Evolutionary conservation across 345 rosid species (phyloP).

Genomic region (Geranium rotundifolium): DNA sequence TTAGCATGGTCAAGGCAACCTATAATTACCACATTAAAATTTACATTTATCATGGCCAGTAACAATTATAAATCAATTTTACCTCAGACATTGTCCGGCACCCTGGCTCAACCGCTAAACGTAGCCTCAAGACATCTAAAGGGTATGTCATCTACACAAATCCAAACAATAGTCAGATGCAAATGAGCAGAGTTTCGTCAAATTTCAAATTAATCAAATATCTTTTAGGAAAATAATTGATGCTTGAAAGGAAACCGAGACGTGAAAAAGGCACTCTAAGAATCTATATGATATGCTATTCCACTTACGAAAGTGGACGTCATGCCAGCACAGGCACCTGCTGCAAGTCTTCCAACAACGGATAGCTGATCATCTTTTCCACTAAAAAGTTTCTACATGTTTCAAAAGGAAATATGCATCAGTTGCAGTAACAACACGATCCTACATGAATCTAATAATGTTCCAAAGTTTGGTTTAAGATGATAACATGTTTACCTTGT

Average conservation of each 20-base stretch:
- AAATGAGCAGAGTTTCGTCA: not conserved
- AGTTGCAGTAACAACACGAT: not conserved
- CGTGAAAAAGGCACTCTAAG: not conserved
- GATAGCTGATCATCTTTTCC: slow-evolving; percentile 74
- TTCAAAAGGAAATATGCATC: slow-evolving; percentile 18
- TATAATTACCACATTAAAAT: slow-evolving; percentile 17
- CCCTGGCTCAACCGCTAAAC: slow-evolving; percentile 93
- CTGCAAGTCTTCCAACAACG: slow-evolving; percentile 83
- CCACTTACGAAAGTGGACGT: slow-evolving; percentile 86
- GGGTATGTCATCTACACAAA: slow-evolving; percentile 74
- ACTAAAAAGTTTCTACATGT: slow-evolving; percentile 59
- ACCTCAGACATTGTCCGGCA: slow-evolving; percentile 80
- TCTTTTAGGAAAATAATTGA: not conserved
- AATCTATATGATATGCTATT: not conserved
- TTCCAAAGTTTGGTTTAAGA: not conserved
- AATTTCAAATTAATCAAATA: not conserved
- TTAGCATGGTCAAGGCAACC: slow-evolving; percentile 86
- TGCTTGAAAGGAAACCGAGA: not conserved
- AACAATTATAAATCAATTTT: slow-evolving; percentile 9
- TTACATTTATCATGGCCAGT: not conserved
- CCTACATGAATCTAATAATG: not conserved
- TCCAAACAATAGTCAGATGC: slow-evolving; percentile 1
- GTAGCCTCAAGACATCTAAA: slow-evolving; percentile 83
- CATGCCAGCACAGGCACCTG: slow-evolving; percentile 99
- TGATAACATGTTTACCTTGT: slow-evolving; percentile 43